Percentiles rank a stretch among this genome's conserved stretches.
Conservation (phyloP, 345 rosid genomes). For the Brassica napus region Da-Ae NC_063438.1:14639501-14640000, state of each 20-base stretch:
- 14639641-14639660: not conserved
- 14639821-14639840: not conserved
- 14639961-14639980: not conserved
- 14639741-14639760: not conserved
- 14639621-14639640: not conserved
- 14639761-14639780: not conserved
- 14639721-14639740: not conserved
- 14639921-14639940: not conserved
- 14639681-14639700: not conserved
- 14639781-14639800: not conserved
- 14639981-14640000: not conserved
- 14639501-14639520: not conserved
- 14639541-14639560: no score
- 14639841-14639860: not conserved
- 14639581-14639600: not conserved
- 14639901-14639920: not conserved
- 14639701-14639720: not conserved
- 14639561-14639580: not conserved
- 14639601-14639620: not conserved
- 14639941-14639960: not conserved
- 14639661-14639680: not conserved
- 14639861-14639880: not conserved
- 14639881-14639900: not conserved
- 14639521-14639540: not conserved
- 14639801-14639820: not conserved